Base-by-base conservation (phyloP, 106 monocot genomes). In the Dendrobium catenatum region DNA sequence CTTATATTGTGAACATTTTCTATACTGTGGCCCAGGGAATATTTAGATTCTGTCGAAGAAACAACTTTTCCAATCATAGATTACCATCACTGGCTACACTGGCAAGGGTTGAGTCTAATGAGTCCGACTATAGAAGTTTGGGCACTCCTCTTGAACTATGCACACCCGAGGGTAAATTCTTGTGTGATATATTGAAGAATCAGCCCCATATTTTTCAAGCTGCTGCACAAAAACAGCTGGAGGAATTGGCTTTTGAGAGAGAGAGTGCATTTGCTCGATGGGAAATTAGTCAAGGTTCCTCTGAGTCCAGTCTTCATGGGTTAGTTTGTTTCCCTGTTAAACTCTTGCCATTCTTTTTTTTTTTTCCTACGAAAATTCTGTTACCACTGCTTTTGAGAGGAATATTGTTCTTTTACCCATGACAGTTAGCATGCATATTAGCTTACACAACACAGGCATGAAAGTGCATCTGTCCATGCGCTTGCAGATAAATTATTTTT, bases 191-290 rank as follows among this genome's bases (percentile, higher is more conserved):
- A 67, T 74, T 90, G 68, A 88, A 88, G 80, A 86, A 88, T 79
- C 92, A 88, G 22, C 92, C 89, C 68, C 86, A 90, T 76, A 81
- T 86, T 73, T 90, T 93, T 47, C 79, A 72, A 72, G 78, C 81
- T 81, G 82, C 88, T 20, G 88, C 83, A 54, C 67, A 75, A 40
- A 67, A 88, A 31, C 86, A 90, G 51, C 81, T 93, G 79, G 80
- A 89, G 47, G 86, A 88, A 75, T 70, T 93, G 79, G 81, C 86
- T 72, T 72, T 76, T 15, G 79, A 86, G 2, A 89, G 90, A 72
- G 79, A 88, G 18, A 79, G 79, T 56, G 84, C 92, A 54, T 73
- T 90, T 76, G 83, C 79, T 70, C 84, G 92, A 67, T 72, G 67
- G 51, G 86, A 81, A 75, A 79, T n/a, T 48, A 90, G 90, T 68